Percentiles rank a stretch among this genome's conserved stretches.
Evolutionary conservation across 2,329 filamentous ascomycete genomes (phyloP).

Genomic region (Fusarium bulbicola): DNA sequence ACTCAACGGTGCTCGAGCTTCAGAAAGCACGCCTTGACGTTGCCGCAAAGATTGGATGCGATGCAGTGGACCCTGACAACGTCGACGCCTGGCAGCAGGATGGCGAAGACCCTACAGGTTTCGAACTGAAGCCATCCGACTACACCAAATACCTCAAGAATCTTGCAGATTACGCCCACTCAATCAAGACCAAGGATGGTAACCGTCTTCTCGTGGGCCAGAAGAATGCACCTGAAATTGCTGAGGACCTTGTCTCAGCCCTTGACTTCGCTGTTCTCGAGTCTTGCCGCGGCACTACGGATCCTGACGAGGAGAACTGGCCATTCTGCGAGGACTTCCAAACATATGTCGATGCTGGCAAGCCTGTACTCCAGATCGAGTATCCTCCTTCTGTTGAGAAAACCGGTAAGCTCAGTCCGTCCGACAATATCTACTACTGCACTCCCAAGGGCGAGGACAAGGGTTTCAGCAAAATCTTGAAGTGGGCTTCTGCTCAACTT

Average conservation of each 20-base stretch:
- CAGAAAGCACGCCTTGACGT: constrained; percentile 45
- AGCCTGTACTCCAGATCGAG: constrained; percentile 49
- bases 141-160: constrained; percentile 43
- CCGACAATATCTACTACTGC: constrained; percentile 43
- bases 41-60: constrained; percentile 45
- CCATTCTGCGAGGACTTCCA: constrained; percentile 46
- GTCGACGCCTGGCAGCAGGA: constrained; percentile 45
- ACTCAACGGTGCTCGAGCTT: constrained; percentile 38
- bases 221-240: constrained; percentile 46
- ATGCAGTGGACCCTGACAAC: constrained; percentile 49
- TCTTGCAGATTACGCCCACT: constrained; percentile 44
- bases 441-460: constrained; percentile 37
- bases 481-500: constrained; percentile 45
- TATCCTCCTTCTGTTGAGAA: constrained; percentile 44
- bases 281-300: constrained; percentile 45
- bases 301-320: constrained; percentile 23
- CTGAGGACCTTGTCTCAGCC: constrained; percentile 34
- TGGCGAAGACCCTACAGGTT: constrained; percentile 42
- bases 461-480: constrained; percentile 46
- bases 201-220: constrained; percentile 45
- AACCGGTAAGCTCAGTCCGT: constrained; percentile 35
- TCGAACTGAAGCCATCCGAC: constrained; percentile 43
- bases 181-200: constrained; percentile 37
- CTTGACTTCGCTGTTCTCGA: constrained; percentile 50
- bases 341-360: constrained; percentile 41